phyloP scores from a whole-genome alignment of 345 rosid genomes.

The Salix koriyanagi region DNA sequence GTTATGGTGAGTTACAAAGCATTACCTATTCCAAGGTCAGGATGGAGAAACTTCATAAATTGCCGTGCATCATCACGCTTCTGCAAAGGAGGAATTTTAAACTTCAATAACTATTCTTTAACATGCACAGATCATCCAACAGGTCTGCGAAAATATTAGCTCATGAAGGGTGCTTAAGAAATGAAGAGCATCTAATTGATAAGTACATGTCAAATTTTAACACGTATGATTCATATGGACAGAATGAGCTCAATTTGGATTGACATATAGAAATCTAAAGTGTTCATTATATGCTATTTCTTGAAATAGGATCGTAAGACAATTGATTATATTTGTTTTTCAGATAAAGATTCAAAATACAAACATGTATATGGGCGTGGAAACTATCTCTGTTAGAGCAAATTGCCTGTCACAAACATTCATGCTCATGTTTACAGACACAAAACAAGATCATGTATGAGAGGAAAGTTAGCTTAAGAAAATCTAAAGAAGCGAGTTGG shows the following conservation, averaged over 20 bases:
- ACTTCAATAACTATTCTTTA: neutral
- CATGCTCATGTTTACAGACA: neutral
- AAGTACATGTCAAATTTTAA: too few relatives aligned
- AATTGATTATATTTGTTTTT: too few relatives aligned
- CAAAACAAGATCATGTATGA: neutral
- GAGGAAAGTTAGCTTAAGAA: neutral
- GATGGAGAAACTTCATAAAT: slow-evolving; percentile 98
- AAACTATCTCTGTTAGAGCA: too few relatives aligned
- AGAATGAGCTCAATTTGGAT: too few relatives aligned
- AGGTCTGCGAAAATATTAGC: neutral
- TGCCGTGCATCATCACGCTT: slow-evolving; percentile 93
- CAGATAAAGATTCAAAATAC: too few relatives aligned
- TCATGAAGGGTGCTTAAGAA: neutral
- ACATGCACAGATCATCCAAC: neutral
- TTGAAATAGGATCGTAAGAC: too few relatives aligned
- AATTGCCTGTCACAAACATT: neutral
- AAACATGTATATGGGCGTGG: too few relatives aligned
- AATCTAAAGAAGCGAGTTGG: neutral
- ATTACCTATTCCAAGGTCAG: slow-evolving; percentile 92
- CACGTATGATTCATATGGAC: too few relatives aligned
- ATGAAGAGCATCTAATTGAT: neutral
- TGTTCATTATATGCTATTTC: too few relatives aligned
- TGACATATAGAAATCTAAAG: too few relatives aligned
- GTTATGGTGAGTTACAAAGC: slow-evolving; percentile 6
- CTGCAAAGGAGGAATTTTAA: slow-evolving; percentile 34